Evolutionary conservation across 495 filamentous ascomycete genomes (phyloP).

Genomic region (Penicillium soppii): DNA sequence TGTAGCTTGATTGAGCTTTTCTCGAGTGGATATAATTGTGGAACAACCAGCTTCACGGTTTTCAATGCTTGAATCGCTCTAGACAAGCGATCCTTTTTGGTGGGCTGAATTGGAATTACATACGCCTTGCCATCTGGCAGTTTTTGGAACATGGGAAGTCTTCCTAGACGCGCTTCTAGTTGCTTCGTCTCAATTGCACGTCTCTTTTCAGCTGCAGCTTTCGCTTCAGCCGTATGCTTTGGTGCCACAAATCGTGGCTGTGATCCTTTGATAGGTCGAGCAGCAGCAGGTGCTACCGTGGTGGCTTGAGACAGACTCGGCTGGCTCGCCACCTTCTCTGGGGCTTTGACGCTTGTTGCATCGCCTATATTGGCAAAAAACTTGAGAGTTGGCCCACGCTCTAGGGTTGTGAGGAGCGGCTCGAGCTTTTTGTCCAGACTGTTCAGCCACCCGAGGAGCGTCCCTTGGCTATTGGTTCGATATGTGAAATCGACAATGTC

Average conservation of each 20-base stretch:
- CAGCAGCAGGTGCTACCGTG: neutral
- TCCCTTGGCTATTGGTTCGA: conserved; percentile 51
- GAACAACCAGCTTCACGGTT: conserved; percentile 67
- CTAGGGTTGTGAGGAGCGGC: conserved; percentile 62
- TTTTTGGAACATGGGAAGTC: conserved; percentile 66
- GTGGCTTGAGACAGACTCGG: conserved; percentile 5
- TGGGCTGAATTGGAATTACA: conserved; percentile 70
- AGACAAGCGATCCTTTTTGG: conserved; percentile 61
- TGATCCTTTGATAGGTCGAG: neutral
- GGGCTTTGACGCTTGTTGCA: conserved; percentile 25
- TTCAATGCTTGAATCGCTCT: conserved; percentile 60
- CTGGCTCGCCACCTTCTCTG: conserved; percentile 42
- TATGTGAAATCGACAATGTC: conserved; percentile 53
- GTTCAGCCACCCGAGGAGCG: conserved; percentile 68
- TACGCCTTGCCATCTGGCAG: conserved; percentile 64
- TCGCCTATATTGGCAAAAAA: conserved; percentile 61
- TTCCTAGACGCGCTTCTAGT: conserved; percentile 75
- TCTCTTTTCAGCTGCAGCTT: conserved; percentile 58
- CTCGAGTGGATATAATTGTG: conserved; percentile 71
- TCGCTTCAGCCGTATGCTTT: conserved; percentile 55
- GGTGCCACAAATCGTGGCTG: conserved; percentile 33
- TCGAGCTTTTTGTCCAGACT: conserved; percentile 75
- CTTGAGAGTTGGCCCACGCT: conserved; percentile 77
- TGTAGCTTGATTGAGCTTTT: conserved; percentile 64
- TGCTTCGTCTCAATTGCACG: conserved; percentile 68